Conservation (phyloP, 371 early-diverging fungal genomes). For the Rhizomucor pusillus region DNA sequence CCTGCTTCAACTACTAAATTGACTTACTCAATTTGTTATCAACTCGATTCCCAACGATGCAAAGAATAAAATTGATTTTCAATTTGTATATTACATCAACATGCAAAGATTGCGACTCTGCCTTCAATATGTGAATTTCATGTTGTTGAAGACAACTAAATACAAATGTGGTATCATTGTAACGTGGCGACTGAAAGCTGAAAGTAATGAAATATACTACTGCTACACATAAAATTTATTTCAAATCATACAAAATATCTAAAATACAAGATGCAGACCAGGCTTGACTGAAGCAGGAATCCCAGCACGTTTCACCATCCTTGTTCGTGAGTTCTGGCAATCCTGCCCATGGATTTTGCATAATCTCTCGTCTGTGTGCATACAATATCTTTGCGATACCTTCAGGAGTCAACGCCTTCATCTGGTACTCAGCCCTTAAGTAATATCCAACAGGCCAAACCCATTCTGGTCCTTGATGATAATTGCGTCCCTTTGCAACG, state of each 20-base stretch:
- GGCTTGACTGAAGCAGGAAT: conserved; percentile 92
- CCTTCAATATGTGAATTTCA: too few species aligned
- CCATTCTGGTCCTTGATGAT: conserved; percentile 98
- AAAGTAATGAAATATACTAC: too few species aligned
- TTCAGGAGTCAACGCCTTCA: conserved; percentile 43
- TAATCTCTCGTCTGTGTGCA: conserved; percentile 72
- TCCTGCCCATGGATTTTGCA: conserved; percentile 75
- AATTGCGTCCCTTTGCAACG: conserved; percentile 93
- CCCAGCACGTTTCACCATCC: conserved; percentile 77
- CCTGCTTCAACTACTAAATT: too few species aligned
- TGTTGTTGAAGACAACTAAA: too few species aligned
- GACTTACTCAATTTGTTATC: too few species aligned
- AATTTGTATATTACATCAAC: too few species aligned
- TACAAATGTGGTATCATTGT: too few species aligned
- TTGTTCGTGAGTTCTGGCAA: conserved; percentile 94
- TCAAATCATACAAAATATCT: conserved; percentile 48
- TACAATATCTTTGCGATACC: conserved; percentile 67
- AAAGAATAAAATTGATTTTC: too few species aligned
- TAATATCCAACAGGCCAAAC: conserved; percentile 91
- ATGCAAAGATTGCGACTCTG: too few species aligned
- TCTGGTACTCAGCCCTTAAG: conserved; percentile 79
- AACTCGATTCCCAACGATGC: too few species aligned
- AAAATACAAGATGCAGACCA: conserved; percentile 87
- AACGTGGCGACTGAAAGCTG: too few species aligned
- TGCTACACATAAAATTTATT: neutral